Evolutionary conservation across 352 stramenopile species (phyloP).

Genomic region (Phytophthora brassicae): DNA sequence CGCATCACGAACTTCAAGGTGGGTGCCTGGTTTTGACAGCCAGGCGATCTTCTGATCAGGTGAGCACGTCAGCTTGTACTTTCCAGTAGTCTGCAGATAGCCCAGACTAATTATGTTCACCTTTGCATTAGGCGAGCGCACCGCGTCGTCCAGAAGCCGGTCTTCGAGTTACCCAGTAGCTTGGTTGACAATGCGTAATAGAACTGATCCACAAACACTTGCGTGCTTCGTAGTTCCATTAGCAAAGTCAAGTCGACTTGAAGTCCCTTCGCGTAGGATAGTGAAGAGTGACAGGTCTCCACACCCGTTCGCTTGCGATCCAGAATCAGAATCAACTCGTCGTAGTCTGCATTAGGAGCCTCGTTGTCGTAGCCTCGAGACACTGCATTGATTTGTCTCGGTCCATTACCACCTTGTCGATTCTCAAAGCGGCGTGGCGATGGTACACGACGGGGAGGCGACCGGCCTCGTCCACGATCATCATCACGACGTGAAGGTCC

Average conservation of each 20-base stretch:
- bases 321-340: constrained; percentile 16
- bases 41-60: constrained; percentile 5
- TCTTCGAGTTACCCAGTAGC: constrained; percentile 1
- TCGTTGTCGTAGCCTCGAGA: neutral
- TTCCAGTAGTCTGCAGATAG: constrained; percentile 6
- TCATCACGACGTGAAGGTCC: neutral
- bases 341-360: neutral
- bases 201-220: constrained; percentile 4
- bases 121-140: constrained; percentile 2
- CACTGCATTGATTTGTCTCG: neutral
- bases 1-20: constrained; percentile 9
- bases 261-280: neutral
- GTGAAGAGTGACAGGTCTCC: constrained; percentile 13
- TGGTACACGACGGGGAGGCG: neutral
- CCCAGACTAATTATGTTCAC: constrained; percentile 10
- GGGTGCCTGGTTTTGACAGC: constrained; percentile 5
- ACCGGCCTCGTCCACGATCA: neutral
- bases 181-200: constrained; percentile 1
- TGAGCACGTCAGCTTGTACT: constrained; percentile 11
- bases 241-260: constrained; percentile 10
- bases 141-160: constrained; percentile 8
- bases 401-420: neutral
- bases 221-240: constrained; percentile 10
- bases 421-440: neutral
- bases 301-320: constrained; percentile 11